These are phyloP conservation scores for Macrophomina tecta DNA, from an alignment of 2,329 filamentous ascomycete genomes.

Conservation along the genomic window DNA sequence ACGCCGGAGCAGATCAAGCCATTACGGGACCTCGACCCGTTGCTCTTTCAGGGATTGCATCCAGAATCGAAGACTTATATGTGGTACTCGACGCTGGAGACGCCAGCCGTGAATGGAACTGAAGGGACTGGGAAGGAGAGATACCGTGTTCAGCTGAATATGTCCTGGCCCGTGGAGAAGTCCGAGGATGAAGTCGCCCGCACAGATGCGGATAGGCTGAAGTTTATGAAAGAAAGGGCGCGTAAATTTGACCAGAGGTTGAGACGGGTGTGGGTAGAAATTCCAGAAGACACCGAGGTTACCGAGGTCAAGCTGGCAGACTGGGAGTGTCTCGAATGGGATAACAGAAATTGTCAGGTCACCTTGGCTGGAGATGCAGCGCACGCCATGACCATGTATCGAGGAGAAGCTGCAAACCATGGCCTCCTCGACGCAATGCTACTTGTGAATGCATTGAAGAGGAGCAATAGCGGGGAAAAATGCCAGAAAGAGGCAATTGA, in stretches of 20 bases:
- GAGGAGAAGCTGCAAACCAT: constrained; percentile 32
- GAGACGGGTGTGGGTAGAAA: constrained; percentile 14
- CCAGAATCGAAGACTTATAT: constrained; percentile 31
- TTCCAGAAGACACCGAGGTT: constrained; percentile 30
- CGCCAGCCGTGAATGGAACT: constrained; percentile 47
- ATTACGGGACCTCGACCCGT: constrained; percentile 32
- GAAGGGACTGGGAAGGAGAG: constrained; percentile 39
- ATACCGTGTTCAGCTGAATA: constrained; percentile 53
- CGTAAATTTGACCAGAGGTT: constrained; percentile 27
- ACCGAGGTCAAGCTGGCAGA: constrained; percentile 32
- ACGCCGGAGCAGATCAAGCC: constrained; percentile 38
- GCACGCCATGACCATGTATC: constrained; percentile 29
- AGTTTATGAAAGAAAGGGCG: constrained; percentile 31
- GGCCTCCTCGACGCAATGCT: constrained; percentile 29
- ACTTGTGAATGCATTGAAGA: constrained; percentile 20
- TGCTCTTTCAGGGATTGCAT: constrained; percentile 33
- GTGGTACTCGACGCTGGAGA: constrained; percentile 48
- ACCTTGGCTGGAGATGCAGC: constrained; percentile 9
- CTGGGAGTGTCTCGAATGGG: constrained; percentile 30
- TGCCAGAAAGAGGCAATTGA: constrained; percentile 26
- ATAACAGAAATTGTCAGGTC: constrained; percentile 22
- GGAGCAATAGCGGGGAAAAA: constrained; percentile 6
- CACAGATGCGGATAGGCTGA: constrained; percentile 24
- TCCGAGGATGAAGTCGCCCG: constrained; percentile 28
- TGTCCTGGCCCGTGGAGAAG: constrained; percentile 49